Evolutionary conservation across 164 flowering plant genomes (phyloP), one percentile per base, ranked within the genome.

Genomic region (Platanus orientalis): DNA sequence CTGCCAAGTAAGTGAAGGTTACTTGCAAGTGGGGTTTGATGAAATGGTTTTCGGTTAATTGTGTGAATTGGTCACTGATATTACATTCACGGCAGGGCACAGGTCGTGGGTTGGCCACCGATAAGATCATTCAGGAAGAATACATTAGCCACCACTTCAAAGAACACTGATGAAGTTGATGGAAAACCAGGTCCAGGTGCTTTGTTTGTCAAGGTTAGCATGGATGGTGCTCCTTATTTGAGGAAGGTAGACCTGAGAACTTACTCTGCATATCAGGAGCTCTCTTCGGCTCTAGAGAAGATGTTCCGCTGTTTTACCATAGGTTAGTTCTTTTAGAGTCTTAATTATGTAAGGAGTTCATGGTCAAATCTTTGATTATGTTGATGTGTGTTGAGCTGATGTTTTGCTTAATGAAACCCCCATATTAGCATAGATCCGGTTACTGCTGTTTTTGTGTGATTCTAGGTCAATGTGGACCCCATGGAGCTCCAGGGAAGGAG

Each of bases 51-150:
- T 62, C 20, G 48, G 54, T 13, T 68, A 27, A 23, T 32, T 25
- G 39, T 57, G 12, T 16, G 48, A 28, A 23, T 1, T 42, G 66
- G 36, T 69, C 48, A 23, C 64, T 64, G 42, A 34, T 57, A 28
- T 69, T 58, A 57, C 49, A 60, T 62, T 40, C 24, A 26, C 79
- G 58, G 57, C 86, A 93, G 98, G 87, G 92, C 97, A 9, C 94
- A 90, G 71, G 96, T 93, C 44, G 92, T 93, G 60, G 98, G 98
- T 71, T 93, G 98, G 98, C 98, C 98, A 36, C 98, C 98, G 4
- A 81, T 94, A 0, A 79, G 93, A 74, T 84, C 98, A 51, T 89
- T 75, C 65, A 78, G 98, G 69, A 94, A 88, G 54, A 89, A 87
- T 62, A 73, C 96, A 20, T 59, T 90, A 80, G 90, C 90, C 14